Evolutionary conservation across 2,329 filamentous ascomycete species (phyloP).

Genomic region (Daldinia sp.): DNA sequence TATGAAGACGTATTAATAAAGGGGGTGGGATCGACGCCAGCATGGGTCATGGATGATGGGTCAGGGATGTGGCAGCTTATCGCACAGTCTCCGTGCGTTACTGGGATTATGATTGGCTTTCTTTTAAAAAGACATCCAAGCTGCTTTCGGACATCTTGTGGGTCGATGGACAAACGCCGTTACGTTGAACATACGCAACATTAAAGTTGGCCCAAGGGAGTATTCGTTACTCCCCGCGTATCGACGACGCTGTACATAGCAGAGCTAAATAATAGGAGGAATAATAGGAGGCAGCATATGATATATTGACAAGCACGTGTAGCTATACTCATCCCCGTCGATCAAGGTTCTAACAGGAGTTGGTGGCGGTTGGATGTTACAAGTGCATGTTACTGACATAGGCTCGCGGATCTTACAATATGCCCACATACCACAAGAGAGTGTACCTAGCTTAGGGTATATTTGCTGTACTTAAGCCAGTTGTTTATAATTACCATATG

Average conservation of each 20-base stretch:
- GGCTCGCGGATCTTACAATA: no score
- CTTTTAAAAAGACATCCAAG: conserved; percentile 29
- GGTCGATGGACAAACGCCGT: conserved; percentile 29
- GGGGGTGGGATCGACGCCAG: conserved; percentile 36
- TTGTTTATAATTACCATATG: neutral
- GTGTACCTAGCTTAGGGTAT: neutral
- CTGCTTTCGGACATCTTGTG: conserved; percentile 34
- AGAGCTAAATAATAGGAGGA: neutral
- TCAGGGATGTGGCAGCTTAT: conserved; percentile 44
- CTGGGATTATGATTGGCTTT: conserved; percentile 38
- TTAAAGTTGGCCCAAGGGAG: conserved; percentile 26
- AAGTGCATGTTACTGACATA: neutral
- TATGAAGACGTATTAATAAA: conserved; percentile 33
- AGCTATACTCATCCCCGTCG: conserved; percentile 10
- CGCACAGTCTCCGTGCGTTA: conserved; percentile 36
- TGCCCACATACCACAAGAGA: no score
- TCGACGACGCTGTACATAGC: conserved; percentile 5
- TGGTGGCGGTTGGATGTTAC: conserved; percentile 28
- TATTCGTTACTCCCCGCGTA: conserved; percentile 32
- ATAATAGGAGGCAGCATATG: conserved; percentile 14
- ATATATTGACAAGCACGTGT: conserved; percentile 22
- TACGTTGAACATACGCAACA: conserved; percentile 40
- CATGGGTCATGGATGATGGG: conserved; percentile 32
- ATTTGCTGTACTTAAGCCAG: neutral
- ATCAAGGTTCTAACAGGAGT: conserved; percentile 6